A percentile compares a stretch with the other conserved stretches of the same genome.
Evolutionary conservation across 1,284 basidiomycete genomes (phyloP).

Genomic region (Cutaneotrichosporon sp.): DNA sequence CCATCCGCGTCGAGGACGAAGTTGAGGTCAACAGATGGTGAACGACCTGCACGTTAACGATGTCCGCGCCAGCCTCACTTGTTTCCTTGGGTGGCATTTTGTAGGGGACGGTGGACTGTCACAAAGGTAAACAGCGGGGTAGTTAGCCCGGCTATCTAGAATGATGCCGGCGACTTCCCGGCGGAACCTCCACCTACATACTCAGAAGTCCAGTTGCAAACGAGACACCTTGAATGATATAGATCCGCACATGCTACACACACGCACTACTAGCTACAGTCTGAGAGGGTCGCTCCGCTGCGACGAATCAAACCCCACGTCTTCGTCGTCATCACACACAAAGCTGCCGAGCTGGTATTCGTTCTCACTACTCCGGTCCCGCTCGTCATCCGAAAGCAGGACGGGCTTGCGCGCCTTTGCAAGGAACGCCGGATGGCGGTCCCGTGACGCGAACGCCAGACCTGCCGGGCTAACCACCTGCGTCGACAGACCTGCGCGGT

Average conservation of each 20-base stretch:
- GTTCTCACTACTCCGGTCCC: slow-evolving; percentile 40
- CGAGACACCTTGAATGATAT: too few species aligned
- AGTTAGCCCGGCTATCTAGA: slow-evolving; percentile 1
- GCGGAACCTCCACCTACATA: neutral
- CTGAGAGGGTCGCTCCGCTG: slow-evolving; percentile 3
- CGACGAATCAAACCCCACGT: slow-evolving; percentile 35
- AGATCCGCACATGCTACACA: neutral
- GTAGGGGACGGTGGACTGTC: too few species aligned
- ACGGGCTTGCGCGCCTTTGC: slow-evolving; percentile 47
- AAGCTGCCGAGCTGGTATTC: slow-evolving; percentile 50
- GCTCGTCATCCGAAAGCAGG: slow-evolving; percentile 44
- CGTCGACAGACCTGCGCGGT: slow-evolving; percentile 47
- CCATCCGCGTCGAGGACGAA: slow-evolving; percentile 3
- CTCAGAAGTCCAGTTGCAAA: too few species aligned
- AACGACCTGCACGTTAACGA: neutral
- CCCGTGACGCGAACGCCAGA: slow-evolving; percentile 31
- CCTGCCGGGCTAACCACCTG: slow-evolving; percentile 39
- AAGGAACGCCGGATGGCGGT: slow-evolving; percentile 32
- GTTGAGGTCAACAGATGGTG: slow-evolving; percentile 5
- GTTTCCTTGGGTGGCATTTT: neutral
- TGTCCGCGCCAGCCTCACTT: neutral
- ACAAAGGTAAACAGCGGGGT: too few species aligned
- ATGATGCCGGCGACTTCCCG: neutral
- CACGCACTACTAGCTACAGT: neutral
- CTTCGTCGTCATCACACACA: slow-evolving; percentile 44